These are phyloP conservation scores for Myriosclerotinia curreyana DNA, from an alignment of 2,329 filamentous ascomycete genomes.

Conservation along the genomic window DNA sequence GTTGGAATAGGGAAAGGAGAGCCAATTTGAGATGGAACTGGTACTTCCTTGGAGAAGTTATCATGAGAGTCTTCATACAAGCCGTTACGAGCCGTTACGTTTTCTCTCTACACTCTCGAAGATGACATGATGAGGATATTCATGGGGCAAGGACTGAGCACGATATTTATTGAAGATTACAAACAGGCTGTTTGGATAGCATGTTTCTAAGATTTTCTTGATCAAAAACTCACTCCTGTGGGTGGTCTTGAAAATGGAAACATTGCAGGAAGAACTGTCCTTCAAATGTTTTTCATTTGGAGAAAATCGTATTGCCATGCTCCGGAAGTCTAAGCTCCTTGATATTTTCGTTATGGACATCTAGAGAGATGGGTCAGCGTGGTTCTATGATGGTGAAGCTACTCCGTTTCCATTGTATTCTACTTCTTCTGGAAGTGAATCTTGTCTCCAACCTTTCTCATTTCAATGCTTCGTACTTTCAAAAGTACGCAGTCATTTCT, in stretches of 20 bases:
- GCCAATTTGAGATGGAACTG: slow-evolving; percentile 44
- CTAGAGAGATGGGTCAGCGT: slow-evolving; percentile 35
- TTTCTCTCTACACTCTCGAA: slow-evolving; percentile 35
- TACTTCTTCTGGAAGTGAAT: slow-evolving; percentile 36
- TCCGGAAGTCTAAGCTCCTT: slow-evolving; percentile 33
- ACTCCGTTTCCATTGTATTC: slow-evolving; percentile 43
- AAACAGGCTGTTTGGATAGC: slow-evolving; percentile 37
- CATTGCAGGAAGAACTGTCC: slow-evolving; percentile 29
- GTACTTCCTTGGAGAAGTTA: slow-evolving; percentile 45
- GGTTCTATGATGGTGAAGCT: slow-evolving; percentile 41
- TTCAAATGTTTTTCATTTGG: slow-evolving; percentile 27
- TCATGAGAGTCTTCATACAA: slow-evolving; percentile 50
- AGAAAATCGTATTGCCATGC: slow-evolving; percentile 36
- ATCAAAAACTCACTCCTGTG: neutral
- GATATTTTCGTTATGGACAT: slow-evolving; percentile 24
- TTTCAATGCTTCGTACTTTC: slow-evolving; percentile 34
- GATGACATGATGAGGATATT: slow-evolving; percentile 27
- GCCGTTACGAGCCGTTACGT: slow-evolving; percentile 31
- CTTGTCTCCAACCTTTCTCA: slow-evolving; percentile 46
- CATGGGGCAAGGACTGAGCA: slow-evolving; percentile 34
- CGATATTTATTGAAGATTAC: slow-evolving; percentile 37
- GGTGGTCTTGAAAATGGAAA: slow-evolving; percentile 44
- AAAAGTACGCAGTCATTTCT: slow-evolving; percentile 40
- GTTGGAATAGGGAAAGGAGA: slow-evolving; percentile 38
- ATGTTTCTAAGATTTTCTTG: slow-evolving; percentile 32